Evolutionary conservation across 2,329 filamentous ascomycete species (phyloP).

Genomic region (Dothiorella sarmentorum): DNA sequence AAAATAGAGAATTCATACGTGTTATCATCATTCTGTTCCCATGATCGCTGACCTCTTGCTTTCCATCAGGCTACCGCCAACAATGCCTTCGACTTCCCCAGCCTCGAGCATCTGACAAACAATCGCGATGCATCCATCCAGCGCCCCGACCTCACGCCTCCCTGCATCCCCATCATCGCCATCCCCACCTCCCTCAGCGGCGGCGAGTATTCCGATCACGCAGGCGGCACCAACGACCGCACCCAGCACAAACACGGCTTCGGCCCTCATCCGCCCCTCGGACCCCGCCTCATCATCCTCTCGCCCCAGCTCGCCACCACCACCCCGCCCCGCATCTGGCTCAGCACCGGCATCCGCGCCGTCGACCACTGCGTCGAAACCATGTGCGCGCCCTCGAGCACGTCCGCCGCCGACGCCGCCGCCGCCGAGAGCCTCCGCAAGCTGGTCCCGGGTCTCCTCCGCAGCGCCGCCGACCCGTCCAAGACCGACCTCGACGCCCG

Average conservation of each 20-base stretch:
- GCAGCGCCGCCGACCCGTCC: conserved; percentile 35
- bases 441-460: conserved; percentile 44
- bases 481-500: conserved; percentile 46
- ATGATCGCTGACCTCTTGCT: too few relatives aligned
- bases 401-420: conserved; percentile 31
- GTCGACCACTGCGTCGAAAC: conserved; percentile 58
- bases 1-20: not conserved
- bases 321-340: conserved; percentile 54
- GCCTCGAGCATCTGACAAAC: conserved; percentile 47
- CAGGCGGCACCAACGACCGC: conserved; percentile 39
- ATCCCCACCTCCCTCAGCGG: conserved; percentile 44
- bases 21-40: not conserved
- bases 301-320: conserved; percentile 52
- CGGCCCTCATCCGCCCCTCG: conserved; percentile 28
- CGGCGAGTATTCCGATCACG: conserved; percentile 40
- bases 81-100: conserved; percentile 12
- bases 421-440: conserved; percentile 39
- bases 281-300: conserved; percentile 53
- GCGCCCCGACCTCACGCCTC: conserved; percentile 15
- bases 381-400: conserved; percentile 43
- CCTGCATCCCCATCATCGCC: conserved; percentile 36
- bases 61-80: not conserved
- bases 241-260: conserved; percentile 27
- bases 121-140: conserved; percentile 20
- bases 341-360: conserved; percentile 55